Conservation (phyloP, 164 flowering plant species). For the Annona cherimola region DNA sequence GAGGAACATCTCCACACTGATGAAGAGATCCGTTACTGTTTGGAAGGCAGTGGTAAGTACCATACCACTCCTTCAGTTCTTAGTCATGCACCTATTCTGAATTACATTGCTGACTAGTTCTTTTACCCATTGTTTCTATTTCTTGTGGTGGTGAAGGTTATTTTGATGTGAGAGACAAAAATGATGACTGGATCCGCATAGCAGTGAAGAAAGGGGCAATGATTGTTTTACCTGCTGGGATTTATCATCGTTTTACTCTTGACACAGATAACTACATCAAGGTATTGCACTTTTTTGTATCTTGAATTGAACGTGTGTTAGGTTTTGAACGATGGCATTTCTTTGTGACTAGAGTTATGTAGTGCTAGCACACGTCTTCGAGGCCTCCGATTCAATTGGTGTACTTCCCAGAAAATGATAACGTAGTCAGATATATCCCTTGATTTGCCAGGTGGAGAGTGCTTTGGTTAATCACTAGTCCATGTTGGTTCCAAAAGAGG, state of each 20-base stretch:
- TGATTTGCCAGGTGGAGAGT: background rate
- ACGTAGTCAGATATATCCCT: background rate
- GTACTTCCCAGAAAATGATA: background rate
- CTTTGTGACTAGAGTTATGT: background rate
- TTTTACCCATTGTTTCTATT: background rate
- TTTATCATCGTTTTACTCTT: slow-evolving; percentile 91
- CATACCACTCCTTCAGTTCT: slow-evolving; percentile 1
- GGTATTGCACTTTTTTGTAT: slow-evolving; percentile 34
- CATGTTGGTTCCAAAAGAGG: background rate
- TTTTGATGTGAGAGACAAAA: slow-evolving; percentile 81
- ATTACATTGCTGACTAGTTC: background rate
- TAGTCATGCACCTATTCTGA: background rate
- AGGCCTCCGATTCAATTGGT: background rate
- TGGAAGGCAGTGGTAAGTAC: slow-evolving; percentile 88
- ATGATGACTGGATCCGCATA: slow-evolving; percentile 86
- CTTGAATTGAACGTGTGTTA: background rate
- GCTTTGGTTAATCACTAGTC: background rate
- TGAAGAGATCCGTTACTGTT: slow-evolving; percentile 94
- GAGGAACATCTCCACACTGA: slow-evolving; percentile 99
- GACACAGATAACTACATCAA: slow-evolving; percentile 92
- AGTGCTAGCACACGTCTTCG: background rate
- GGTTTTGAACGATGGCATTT: background rate
- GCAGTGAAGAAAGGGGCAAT: slow-evolving; percentile 91
- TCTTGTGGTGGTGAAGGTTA: slow-evolving; percentile 51
- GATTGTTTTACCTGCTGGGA: slow-evolving; percentile 96